phyloP scores from a whole-genome alignment of 495 filamentous ascomycete genomes.

The Neurospora sp. region DNA sequence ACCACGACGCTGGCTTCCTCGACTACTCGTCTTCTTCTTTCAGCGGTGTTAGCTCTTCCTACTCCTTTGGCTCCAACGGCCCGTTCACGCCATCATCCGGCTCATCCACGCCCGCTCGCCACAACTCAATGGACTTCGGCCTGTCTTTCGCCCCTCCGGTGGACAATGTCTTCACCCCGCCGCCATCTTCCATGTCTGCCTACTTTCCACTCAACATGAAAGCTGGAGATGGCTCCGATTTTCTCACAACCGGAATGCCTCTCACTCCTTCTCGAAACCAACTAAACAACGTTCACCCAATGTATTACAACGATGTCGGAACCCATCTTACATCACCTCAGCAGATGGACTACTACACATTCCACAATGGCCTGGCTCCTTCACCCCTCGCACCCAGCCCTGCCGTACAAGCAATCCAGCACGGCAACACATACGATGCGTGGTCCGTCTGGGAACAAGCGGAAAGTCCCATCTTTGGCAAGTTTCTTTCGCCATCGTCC shows the following conservation, averaged over 20 bases:
- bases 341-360: constrained; percentile 5
- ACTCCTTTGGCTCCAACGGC: constrained; percentile 24
- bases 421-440: constrained; percentile 1
- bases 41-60: constrained; percentile 24
- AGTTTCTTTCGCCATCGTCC: background rate
- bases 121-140: constrained; percentile 12
- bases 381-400: constrained; percentile 3
- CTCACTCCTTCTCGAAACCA: constrained; percentile 15
- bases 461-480: constrained; percentile 17
- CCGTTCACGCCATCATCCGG: constrained; percentile 32
- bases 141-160: constrained; percentile 12
- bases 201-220: constrained; percentile 24
- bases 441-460: constrained; percentile 9
- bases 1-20: constrained; percentile 18
- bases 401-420: background rate
- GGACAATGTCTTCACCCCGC: constrained; percentile 21
- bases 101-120: constrained; percentile 13
- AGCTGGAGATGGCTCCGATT: constrained; percentile 3
- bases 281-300: background rate
- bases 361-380: constrained; percentile 4
- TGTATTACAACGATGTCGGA: background rate
- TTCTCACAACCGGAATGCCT: constrained; percentile 10
- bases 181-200: constrained; percentile 24
- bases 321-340: constrained; percentile 11
- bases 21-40: constrained; percentile 13